A percentile compares a stretch with the other conserved stretches of the same genome.
phyloP scores from a whole-genome alignment of 2,329 filamentous ascomycete species.

The Colletotrichum gigasporum region DNA sequence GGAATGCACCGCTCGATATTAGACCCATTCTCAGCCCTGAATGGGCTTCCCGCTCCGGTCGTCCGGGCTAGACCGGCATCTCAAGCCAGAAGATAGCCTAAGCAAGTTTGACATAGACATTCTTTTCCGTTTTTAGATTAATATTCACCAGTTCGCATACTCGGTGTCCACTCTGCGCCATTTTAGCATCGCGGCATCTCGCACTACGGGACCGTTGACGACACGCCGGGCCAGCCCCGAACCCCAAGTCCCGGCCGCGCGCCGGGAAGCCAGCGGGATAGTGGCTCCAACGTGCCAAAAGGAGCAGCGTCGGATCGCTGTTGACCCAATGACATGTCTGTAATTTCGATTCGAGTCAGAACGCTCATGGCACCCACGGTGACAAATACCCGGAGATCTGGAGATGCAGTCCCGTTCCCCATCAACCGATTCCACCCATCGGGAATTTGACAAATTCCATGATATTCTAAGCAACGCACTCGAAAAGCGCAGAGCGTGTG shows the following conservation, averaged over 20 bases:
- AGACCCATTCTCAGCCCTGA: no score
- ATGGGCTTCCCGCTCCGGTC: no score
- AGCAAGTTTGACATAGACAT: no score
- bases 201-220: background rate
- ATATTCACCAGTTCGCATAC: no score
- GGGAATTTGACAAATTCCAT: background rate
- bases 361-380: background rate
- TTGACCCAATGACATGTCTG: background rate
- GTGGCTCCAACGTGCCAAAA: background rate
- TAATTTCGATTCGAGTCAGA: background rate
- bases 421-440: no score
- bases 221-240: background rate
- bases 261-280: background rate
- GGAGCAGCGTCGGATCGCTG: background rate
- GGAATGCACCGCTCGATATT: no score
- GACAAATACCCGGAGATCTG: slow-evolving; percentile 12
- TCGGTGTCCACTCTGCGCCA: no score
- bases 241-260: background rate
- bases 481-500: background rate
- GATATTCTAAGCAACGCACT: background rate
- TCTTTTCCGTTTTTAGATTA: no score
- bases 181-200: no score
- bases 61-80: no score
- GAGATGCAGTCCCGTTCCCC: background rate
- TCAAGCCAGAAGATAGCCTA: no score